Conservation (phyloP, 257 asterid genomes). For the Leptodermis oblonga region DNA sequence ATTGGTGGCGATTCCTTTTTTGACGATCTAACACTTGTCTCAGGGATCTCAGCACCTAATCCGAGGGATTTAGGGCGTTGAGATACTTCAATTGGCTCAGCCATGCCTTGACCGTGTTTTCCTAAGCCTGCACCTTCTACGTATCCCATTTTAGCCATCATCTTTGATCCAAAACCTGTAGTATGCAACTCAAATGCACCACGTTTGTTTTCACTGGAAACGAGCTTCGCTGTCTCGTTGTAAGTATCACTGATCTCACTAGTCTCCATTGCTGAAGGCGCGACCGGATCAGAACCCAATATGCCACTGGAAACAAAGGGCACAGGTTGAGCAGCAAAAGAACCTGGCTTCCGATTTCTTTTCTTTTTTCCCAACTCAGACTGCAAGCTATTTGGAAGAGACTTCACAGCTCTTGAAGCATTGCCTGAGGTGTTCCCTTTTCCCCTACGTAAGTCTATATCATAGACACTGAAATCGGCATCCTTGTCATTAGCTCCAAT, state of each 20-base stretch:
- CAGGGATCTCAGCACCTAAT: conserved; percentile 74
- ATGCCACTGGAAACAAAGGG: conserved; percentile 80
- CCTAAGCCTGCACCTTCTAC: conserved; percentile 81
- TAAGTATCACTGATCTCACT: conserved; percentile 29
- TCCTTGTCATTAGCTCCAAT: conserved; percentile 62
- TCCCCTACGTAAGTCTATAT: conserved; percentile 30
- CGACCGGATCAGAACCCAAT: conserved; percentile 45
- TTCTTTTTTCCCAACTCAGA: conserved; percentile 41
- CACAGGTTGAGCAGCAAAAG: conserved; percentile 73
- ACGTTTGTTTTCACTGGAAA: conserved; percentile 32
- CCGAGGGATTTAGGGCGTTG: conserved; percentile 95
- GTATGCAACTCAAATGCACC: conserved; percentile 93
- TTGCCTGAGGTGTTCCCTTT: conserved; percentile 24
- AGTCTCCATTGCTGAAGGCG: conserved; percentile 25
- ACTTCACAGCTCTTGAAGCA: conserved; percentile 25
- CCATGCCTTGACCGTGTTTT: conserved; percentile 76
- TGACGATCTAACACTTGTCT: conserved; percentile 29
- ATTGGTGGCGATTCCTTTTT: conserved; percentile 21
- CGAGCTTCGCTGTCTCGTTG: conserved; percentile 30
- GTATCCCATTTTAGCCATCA: conserved; percentile 97
- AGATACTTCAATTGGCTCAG: conserved; percentile 70
- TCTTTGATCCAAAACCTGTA: conserved; percentile 93
- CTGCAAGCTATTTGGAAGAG: conserved; percentile 26
- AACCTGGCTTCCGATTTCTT: conserved; percentile 41
- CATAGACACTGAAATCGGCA: conserved; percentile 50